These are phyloP conservation scores for Marasmius oreades DNA, from an alignment of 1,284 basidiomycete species.

Conservation along the genomic window DNA sequence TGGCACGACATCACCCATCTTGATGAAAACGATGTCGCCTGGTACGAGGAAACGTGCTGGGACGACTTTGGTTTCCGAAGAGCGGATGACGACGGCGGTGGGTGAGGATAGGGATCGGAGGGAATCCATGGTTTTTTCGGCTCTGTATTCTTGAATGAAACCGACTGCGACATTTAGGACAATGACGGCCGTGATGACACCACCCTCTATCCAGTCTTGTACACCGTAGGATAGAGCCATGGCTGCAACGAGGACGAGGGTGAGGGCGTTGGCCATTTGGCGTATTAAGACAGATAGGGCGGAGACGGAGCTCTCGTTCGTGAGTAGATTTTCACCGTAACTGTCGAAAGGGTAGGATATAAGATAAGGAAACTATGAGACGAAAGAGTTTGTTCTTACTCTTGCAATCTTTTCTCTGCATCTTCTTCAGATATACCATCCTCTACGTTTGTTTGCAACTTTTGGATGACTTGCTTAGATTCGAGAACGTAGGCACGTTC, in stretches of 20 bases:
- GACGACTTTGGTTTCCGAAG: slow-evolving; percentile 45
- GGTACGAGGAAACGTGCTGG: slow-evolving; percentile 60
- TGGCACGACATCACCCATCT: slow-evolving; percentile 58
- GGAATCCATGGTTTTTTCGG: slow-evolving; percentile 58
- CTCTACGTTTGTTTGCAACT: not conserved
- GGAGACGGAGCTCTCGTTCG: slow-evolving; percentile 30
- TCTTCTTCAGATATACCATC: slow-evolving; percentile 7
- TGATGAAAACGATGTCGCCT: slow-evolving; percentile 56
- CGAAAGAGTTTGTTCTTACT: not conserved
- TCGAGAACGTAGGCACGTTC: slow-evolving; percentile 3
- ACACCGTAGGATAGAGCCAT: slow-evolving; percentile 63
- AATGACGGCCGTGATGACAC: slow-evolving; percentile 62
- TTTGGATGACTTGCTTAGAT: not conserved
- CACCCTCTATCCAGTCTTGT: slow-evolving; percentile 60
- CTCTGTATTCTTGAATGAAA: slow-evolving; percentile 51
- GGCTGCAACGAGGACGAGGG: slow-evolving; percentile 47
- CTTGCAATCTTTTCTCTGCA: slow-evolving; percentile 1
- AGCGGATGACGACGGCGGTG: slow-evolving; percentile 56
- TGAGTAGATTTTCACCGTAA: slow-evolving; percentile 32
- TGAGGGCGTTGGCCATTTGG: slow-evolving; percentile 36
- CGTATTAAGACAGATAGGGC: slow-evolving; percentile 30
- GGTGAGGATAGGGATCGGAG: slow-evolving; percentile 57
- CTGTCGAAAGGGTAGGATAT: not conserved
- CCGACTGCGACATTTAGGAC: slow-evolving; percentile 48
- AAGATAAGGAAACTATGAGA: not conserved